Conservation (phyloP, 2,329 filamentous ascomycete species). For the Metarhizium brunneum region DNA sequence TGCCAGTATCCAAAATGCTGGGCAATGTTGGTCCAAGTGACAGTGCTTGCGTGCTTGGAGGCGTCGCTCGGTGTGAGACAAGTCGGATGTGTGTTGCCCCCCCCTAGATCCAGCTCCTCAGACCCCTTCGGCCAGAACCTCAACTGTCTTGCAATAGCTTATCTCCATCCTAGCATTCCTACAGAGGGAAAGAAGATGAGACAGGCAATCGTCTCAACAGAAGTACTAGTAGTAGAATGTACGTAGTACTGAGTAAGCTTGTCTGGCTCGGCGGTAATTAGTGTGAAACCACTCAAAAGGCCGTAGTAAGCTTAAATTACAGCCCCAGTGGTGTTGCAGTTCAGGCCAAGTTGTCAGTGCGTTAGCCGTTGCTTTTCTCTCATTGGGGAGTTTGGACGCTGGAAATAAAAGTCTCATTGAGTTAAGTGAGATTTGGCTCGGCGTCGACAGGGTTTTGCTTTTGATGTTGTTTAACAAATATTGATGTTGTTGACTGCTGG, state of each 20-base stretch:
- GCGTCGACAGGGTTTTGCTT: too few relatives aligned
- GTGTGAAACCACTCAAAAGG: not conserved
- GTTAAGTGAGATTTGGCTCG: too few relatives aligned
- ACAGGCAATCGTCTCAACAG: not conserved
- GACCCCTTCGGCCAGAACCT: not conserved
- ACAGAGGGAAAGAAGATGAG: not conserved
- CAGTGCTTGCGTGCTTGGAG: not conserved
- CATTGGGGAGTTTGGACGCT: not conserved
- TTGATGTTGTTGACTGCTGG: too few relatives aligned
- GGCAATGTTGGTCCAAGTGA: not conserved
- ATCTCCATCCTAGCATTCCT: not conserved
- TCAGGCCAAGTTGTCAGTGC: not conserved
- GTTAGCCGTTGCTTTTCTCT: not conserved
- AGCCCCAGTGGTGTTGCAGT: not conserved
- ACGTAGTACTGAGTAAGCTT: too few relatives aligned
- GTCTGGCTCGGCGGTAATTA: not conserved
- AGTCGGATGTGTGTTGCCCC: not conserved
- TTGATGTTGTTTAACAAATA: too few relatives aligned
- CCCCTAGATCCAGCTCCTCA: too few relatives aligned
- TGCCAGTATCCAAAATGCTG: not conserved
- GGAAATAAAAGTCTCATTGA: too few relatives aligned
- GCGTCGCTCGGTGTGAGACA: not conserved
- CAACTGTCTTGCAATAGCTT: not conserved
- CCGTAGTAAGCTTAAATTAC: not conserved
- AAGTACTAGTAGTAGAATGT: not conserved